Conservation (phyloP, 2,329 filamentous ascomycete genomes). For the Paecilomyces dactylethromorphus region DNA sequence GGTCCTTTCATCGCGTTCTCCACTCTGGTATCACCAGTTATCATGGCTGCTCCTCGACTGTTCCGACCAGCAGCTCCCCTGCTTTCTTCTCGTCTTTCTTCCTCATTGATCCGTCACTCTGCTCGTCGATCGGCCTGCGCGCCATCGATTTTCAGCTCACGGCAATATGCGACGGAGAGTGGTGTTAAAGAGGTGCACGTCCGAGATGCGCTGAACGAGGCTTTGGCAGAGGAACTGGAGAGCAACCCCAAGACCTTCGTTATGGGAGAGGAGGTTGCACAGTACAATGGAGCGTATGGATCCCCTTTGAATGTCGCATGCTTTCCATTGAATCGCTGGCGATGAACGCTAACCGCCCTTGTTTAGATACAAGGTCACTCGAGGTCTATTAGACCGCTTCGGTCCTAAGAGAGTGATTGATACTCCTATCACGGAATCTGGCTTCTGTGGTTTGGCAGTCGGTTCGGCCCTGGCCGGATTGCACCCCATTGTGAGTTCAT, state of each 20-base stretch:
- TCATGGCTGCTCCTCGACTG: conserved; percentile 56
- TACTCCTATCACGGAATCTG: conserved; percentile 95
- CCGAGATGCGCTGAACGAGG: conserved; percentile 95
- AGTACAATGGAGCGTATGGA: conserved; percentile 90
- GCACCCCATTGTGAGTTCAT: conserved; percentile 73
- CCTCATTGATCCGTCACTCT: conserved; percentile 47
- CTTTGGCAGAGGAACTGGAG: conserved; percentile 95
- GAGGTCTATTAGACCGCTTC: conserved; percentile 93
- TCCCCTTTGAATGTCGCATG: not conserved
- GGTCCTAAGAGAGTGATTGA: conserved; percentile 97
- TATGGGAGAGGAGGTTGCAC: conserved; percentile 94
- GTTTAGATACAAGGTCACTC: conserved; percentile 89
- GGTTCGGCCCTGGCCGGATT: conserved; percentile 92
- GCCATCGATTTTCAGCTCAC: conserved; percentile 41
- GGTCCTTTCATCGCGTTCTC: conserved; percentile 49
- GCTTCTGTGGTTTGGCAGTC: conserved; percentile 88
- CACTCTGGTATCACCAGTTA: conserved; percentile 41
- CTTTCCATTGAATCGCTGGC: not conserved
- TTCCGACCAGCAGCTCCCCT: conserved; percentile 59
- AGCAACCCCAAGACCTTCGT: conserved; percentile 90
- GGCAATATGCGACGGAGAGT: conserved; percentile 52
- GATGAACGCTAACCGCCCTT: conserved; percentile 29
- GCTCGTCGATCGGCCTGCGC: conserved; percentile 46
- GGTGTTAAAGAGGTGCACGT: conserved; percentile 91
- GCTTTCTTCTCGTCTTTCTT: conserved; percentile 48